Evolutionary conservation across 2,329 filamentous ascomycete species (phyloP).

Genomic region (Hypoxylon sp.): DNA sequence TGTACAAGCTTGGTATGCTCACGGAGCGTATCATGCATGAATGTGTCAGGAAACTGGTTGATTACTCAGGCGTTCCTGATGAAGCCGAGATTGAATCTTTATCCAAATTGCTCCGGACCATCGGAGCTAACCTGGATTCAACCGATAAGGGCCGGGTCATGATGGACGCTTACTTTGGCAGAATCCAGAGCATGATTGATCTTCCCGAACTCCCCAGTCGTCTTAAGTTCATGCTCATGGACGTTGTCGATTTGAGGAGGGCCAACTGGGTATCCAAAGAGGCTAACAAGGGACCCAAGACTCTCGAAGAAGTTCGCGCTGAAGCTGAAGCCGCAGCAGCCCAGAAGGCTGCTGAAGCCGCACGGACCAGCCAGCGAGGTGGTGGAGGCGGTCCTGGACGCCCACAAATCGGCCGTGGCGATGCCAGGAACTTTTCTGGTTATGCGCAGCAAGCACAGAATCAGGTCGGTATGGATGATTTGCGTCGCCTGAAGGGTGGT

Average conservation of each 20-base stretch:
- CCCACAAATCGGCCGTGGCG: constrained; percentile 82
- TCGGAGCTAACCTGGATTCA: constrained; percentile 87
- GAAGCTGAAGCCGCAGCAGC: constrained; percentile 84
- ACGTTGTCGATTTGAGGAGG: constrained; percentile 87
- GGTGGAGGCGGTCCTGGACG: constrained; percentile 78
- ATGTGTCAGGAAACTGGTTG: constrained; percentile 96
- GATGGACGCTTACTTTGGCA: constrained; percentile 94
- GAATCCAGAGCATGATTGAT: constrained; percentile 86
- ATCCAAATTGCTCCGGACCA: constrained; percentile 91
- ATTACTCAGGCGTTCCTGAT: constrained; percentile 93
- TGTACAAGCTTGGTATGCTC: constrained; percentile 99
- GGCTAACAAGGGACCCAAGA: constrained; percentile 94
- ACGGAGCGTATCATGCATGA: constrained; percentile 99
- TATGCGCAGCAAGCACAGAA: constrained; percentile 83
- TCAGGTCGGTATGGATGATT: constrained; percentile 91
- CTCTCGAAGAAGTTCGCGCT: constrained; percentile 90
- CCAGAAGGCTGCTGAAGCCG: constrained; percentile 83
- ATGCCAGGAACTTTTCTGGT: constrained; percentile 86
- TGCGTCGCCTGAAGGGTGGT: constrained; percentile 82
- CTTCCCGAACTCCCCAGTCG: constrained; percentile 87
- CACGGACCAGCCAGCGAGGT: constrained; percentile 74
- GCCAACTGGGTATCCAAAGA: constrained; percentile 89
- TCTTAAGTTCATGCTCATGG: constrained; percentile 96
- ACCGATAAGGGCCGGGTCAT: constrained; percentile 86
- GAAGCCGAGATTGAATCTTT: constrained; percentile 97